A percentile compares a stretch with the other conserved stretches of the same genome.
Conservation (phyloP, 768 basidiomycete genomes). For the Steccherinum ochraceum region DNA sequence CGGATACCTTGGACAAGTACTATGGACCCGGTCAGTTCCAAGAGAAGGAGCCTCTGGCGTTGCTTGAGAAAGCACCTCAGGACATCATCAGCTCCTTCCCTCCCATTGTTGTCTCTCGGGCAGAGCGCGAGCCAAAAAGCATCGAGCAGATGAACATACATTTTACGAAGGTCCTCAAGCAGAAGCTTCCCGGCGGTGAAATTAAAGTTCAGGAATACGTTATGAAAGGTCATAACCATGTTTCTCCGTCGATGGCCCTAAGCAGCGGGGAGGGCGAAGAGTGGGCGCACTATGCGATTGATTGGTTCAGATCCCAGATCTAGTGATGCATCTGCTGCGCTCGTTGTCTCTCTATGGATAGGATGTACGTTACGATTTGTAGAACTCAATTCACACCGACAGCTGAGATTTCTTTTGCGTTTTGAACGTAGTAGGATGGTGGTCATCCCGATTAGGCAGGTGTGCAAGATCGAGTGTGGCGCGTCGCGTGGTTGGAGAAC, state of each 20-base stretch:
- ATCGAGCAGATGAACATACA: slow-evolving; percentile 28
- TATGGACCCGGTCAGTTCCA: slow-evolving; percentile 33
- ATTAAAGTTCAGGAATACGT: slow-evolving; percentile 28
- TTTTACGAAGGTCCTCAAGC: slow-evolving; percentile 35
- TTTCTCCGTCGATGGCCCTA: slow-evolving; percentile 47
- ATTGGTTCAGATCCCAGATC: slow-evolving; percentile 15
- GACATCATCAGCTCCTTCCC: slow-evolving; percentile 36
- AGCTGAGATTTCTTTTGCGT: no score
- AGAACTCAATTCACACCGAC: no score
- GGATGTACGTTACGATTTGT: no score
- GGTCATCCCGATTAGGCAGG: not conserved
- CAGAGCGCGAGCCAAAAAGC: slow-evolving; percentile 48
- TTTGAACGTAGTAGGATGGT: no score
- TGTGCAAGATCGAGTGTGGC: not conserved
- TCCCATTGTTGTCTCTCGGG: slow-evolving; percentile 39
- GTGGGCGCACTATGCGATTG: slow-evolving; percentile 46
- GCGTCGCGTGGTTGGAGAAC: not conserved
- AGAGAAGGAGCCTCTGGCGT: slow-evolving; percentile 33
- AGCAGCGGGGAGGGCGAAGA: slow-evolving; percentile 53
- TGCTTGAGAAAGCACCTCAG: slow-evolving; percentile 32
- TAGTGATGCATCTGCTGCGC: no score
- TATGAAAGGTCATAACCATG: slow-evolving; percentile 52
- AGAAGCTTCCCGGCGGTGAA: slow-evolving; percentile 24
- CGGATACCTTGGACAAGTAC: slow-evolving; percentile 28
- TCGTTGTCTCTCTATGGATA: no score